Percentiles rank a stretch among this genome's conserved stretches.
phyloP scores from a whole-genome alignment of 768 basidiomycete species.

The Suillus americanus region DNA sequence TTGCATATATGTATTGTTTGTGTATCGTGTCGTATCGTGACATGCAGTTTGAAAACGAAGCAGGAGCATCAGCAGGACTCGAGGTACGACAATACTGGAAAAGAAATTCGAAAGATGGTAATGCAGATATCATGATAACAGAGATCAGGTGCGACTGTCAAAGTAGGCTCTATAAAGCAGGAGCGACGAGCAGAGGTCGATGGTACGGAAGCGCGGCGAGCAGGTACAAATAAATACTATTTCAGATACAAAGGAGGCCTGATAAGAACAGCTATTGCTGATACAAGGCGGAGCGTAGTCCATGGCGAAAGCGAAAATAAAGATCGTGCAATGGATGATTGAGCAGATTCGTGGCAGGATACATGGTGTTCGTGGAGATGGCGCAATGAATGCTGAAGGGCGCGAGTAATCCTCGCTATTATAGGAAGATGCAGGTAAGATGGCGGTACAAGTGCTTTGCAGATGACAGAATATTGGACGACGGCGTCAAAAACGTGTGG shows the following conservation, averaged over 20 bases:
- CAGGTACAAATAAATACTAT: constrained; percentile 18
- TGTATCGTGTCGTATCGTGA: neutral
- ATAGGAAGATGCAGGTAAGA: constrained; percentile 31
- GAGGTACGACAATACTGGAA: neutral
- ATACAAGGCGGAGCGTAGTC: constrained; percentile 31
- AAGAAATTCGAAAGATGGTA: constrained; percentile 6
- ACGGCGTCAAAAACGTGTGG: neutral
- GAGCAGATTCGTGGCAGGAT: constrained; percentile 24
- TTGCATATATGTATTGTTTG: too few relatives aligned
- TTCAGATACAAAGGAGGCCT: constrained; percentile 15
- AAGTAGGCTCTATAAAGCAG: constrained; percentile 15
- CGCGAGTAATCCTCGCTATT: constrained; percentile 24
- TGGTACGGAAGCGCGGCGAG: neutral
- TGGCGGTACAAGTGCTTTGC: constrained; percentile 23
- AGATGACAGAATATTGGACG: constrained; percentile 11
- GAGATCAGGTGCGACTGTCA: constrained; percentile 16
- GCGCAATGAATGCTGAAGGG: constrained; percentile 17
- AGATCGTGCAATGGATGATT: constrained; percentile 19
- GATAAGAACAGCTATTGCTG: constrained; percentile 19
- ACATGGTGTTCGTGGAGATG: constrained; percentile 31
- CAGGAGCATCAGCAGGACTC: neutral
- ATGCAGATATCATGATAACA: constrained; percentile 10
- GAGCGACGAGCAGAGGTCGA: constrained; percentile 14
- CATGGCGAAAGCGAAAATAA: constrained; percentile 21
- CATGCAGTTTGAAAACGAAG: neutral